A percentile compares a stretch with the other conserved stretches of the same genome.
Conservation (phyloP, 106 monocot genomes). For the Cymbidium sinense region DNA sequence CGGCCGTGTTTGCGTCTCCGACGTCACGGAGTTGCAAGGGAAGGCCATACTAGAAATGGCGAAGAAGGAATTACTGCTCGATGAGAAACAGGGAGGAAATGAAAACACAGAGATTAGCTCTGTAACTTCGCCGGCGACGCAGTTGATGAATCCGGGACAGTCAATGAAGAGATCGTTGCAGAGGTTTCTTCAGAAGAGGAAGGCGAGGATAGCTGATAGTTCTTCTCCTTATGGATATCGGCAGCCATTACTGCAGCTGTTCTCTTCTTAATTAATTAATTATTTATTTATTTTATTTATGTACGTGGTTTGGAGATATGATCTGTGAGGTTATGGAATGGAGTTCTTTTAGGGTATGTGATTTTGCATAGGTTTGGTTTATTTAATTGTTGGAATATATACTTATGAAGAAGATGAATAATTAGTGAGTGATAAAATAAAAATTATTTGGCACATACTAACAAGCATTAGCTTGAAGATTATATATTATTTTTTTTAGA, state of each 20-base stretch:
- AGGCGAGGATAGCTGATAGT: constrained; percentile 1
- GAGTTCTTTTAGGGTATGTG: not conserved
- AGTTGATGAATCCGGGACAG: not conserved
- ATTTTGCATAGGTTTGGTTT: not conserved
- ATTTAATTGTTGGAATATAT: not conserved
- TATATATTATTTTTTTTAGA: no score
- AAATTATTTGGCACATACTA: no score
- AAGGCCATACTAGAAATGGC: constrained; percentile 2
- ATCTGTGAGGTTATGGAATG: no score
- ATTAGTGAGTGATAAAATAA: no score
- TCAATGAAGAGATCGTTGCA: constrained; percentile 21
- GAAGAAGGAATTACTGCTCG: not conserved
- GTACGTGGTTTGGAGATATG: not conserved
- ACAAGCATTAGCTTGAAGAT: no score
- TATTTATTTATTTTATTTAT: not conserved
- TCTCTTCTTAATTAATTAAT: not conserved
- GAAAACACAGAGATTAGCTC: no score
- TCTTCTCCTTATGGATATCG: not conserved
- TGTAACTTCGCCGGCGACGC: not conserved
- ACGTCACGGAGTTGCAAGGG: constrained; percentile 23
- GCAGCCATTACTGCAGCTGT: not conserved
- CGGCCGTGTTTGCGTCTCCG: constrained; percentile 15
- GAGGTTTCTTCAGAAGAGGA: constrained; percentile 18
- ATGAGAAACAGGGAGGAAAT: not conserved
- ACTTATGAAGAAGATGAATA: no score